Evolutionary conservation across 805 yeast species (phyloP).

Genomic region (Cyberlindnera mississippiensis): DNA sequence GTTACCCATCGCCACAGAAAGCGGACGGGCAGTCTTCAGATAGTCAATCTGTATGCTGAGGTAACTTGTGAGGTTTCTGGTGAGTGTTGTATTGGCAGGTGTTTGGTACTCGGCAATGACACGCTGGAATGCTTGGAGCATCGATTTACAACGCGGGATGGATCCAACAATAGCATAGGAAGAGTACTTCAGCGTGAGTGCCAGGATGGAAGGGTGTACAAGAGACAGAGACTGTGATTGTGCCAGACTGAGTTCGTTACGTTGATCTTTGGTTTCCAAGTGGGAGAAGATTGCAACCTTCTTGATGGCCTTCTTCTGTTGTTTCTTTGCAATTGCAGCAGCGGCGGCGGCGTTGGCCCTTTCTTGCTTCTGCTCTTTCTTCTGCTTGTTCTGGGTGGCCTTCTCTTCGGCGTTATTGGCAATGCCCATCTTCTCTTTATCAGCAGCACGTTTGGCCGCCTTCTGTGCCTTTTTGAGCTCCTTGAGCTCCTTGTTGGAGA

Average conservation of each 20-base stretch:
- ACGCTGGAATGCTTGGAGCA: slow-evolving; percentile 78
- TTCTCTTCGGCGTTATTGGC: slow-evolving; percentile 35
- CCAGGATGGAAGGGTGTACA: slow-evolving; percentile 84
- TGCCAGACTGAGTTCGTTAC: slow-evolving; percentile 38
- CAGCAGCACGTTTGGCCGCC: slow-evolving; percentile 89
- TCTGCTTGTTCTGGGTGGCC: slow-evolving; percentile 33
- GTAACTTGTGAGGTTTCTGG: slow-evolving; percentile 84
- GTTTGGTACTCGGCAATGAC: slow-evolving; percentile 80
- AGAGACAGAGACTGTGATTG: slow-evolving; percentile 28
- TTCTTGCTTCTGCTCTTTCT: slow-evolving; percentile 38
- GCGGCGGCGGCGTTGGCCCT: slow-evolving; percentile 21
- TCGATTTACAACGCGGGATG: slow-evolving; percentile 74
- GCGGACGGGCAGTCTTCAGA: slow-evolving; percentile 84
- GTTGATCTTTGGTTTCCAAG: slow-evolving; percentile 73
- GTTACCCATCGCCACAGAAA: slow-evolving; percentile 94
- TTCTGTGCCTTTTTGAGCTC: slow-evolving; percentile 86
- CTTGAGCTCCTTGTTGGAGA: slow-evolving; percentile 78
- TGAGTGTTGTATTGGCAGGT: slow-evolving; percentile 78
- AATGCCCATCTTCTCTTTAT: slow-evolving; percentile 65
- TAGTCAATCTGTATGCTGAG: slow-evolving; percentile 91
- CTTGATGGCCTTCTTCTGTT: slow-evolving; percentile 43
- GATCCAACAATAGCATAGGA: slow-evolving; percentile 89
- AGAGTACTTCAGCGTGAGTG: slow-evolving; percentile 75
- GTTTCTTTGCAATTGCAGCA: background rate
- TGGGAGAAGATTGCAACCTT: slow-evolving; percentile 68